Base-by-base conservation (phyloP, 371 early-diverging fungal genomes). In the Circinella minor region DNA sequence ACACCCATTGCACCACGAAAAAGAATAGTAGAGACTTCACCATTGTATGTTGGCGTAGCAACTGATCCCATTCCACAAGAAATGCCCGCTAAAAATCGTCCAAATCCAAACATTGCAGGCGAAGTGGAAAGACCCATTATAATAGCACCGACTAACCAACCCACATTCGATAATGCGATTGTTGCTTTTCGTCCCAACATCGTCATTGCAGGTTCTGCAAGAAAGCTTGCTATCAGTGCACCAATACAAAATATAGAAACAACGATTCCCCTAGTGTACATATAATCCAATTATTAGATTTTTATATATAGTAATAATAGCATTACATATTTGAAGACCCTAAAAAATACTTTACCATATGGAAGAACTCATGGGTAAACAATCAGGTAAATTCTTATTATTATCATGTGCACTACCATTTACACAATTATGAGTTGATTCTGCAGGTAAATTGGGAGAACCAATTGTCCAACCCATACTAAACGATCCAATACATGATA, bases 11-110 rank as follows among this genome's bases (percentile, higher is more conserved):
- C 77, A 13, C 95, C 97, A 63, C 95, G 83, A 15, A 78, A 80
- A 6, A 81, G 77, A 3, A 87, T 81, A 0, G 95, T 93, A 2
- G 95, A 79, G 36, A 96, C 86, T 71, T 95, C 94, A 9, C 90
- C 90, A 34, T 96, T 84, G 69, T 96, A 97, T 5, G 90, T 87
- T 0, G 97, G 92, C 4, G 92, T 90, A 14, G 87, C 87, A 18
- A 91, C 88, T 46, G 94, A 90, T 13, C 90, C 90, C 4, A 92
- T 76, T 17, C 97, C 97, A 54, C 93, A 89, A 4, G 88, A 94
- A 48, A 96, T 67, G 46, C 98, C 98, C 61, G 88, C 82, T 15
- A 93, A 62, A 57, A 96, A 78, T 59, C 97, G 90, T 0, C 95
- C 97, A 55, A 92, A 46, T 59, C 87, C 86, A 63, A 96, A 89